Conservation (phyloP, 2,329 filamentous ascomycete species). For the Whalleya microplaca region DNA sequence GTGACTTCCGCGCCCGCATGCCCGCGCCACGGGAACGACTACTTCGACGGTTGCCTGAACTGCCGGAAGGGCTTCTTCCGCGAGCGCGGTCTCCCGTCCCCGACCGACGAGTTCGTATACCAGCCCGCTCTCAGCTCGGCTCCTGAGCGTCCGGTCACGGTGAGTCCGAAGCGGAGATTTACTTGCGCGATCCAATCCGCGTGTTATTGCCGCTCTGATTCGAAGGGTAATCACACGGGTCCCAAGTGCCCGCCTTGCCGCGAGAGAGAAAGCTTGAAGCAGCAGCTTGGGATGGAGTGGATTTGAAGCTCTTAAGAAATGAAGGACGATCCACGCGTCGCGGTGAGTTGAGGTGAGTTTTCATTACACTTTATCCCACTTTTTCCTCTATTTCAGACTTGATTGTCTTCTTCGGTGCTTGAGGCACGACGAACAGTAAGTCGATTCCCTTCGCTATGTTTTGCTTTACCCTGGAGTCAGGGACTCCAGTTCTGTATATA, state of each 20-base stretch:
- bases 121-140: background rate
- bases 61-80: conserved; percentile 11
- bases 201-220: background rate
- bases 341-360: background rate
- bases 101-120: background rate
- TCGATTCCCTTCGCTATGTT: too few relatives aligned
- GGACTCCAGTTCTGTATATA: too few relatives aligned
- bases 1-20: background rate
- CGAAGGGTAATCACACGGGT: background rate
- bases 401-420: too few relatives aligned
- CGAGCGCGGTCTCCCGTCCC: conserved; percentile 12
- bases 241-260: background rate
- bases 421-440: too few relatives aligned
- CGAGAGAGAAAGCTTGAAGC: background rate
- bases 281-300: background rate
- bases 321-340: background rate
- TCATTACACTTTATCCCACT: background rate
- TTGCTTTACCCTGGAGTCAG: too few relatives aligned
- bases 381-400: background rate
- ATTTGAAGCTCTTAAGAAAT: background rate
- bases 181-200: background rate
- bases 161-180: background rate
- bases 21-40: background rate
- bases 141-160: background rate
- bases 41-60: background rate